A percentile compares a stretch with the other conserved stretches of the same genome.
These are phyloP conservation scores for Apiospora aurea DNA, from an alignment of 2,329 filamentous ascomycete genomes.

Conservation along the genomic window DNA sequence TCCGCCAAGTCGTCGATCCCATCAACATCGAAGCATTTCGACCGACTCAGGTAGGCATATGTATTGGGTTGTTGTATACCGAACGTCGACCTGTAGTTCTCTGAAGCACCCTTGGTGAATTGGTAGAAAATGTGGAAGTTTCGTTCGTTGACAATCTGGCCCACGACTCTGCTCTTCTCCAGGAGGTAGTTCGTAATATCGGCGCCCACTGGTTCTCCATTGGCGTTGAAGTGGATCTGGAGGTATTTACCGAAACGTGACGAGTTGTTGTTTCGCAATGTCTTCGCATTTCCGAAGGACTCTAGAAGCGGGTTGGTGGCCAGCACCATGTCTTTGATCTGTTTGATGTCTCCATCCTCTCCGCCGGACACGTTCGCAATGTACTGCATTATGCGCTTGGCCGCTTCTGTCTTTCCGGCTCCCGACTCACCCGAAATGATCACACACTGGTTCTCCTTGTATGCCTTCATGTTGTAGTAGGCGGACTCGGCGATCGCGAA, in stretches of 20 bases:
- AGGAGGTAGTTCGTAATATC: conserved; percentile 98
- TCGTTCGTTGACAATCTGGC: conserved; percentile 92
- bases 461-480: conserved; percentile 99
- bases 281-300: conserved; percentile 98
- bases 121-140: conserved; percentile 99
- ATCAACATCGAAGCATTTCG: conserved; percentile 92
- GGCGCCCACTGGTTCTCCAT: conserved; percentile 92
- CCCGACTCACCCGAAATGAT: conserved; percentile 99
- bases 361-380: conserved; percentile 96
- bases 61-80: conserved; percentile 91
- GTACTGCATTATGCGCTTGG: conserved; percentile 99
- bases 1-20: conserved; percentile 93
- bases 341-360: conserved; percentile 83
- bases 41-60: conserved; percentile 91
- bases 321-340: conserved; percentile 99
- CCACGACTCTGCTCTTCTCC: conserved; percentile 93
- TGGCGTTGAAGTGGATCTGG: conserved; percentile 92
- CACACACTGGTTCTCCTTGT: conserved; percentile 98
- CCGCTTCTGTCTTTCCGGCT: conserved; percentile 97
- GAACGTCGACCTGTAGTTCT: conserved; percentile 84
- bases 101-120: conserved; percentile 93
- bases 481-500: conserved; percentile 95
- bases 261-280: conserved; percentile 97
- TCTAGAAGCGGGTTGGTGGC: conserved; percentile 97
- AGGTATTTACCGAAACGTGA: conserved; percentile 98